phyloP scores from a whole-genome alignment of 1,284 basidiomycete genomes.

The Microbotryum lychnidis-dioicae region DNA sequence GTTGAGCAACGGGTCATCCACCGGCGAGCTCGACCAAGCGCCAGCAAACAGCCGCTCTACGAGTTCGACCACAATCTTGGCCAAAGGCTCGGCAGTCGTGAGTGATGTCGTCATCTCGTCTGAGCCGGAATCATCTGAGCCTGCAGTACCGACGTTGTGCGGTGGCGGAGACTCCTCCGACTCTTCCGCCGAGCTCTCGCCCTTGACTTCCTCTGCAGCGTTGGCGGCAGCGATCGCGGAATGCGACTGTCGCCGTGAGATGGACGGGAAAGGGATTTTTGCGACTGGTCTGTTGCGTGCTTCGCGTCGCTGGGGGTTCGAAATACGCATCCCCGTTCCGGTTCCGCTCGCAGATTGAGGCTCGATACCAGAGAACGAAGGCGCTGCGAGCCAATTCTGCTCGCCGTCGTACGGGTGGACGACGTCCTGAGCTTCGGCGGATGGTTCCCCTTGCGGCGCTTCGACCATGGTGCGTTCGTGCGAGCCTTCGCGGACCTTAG shows the following conservation, averaged over 20 bases:
- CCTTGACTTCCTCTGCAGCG: too few relatives aligned
- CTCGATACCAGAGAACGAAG: conserved; percentile 22
- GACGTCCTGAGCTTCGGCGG: background rate
- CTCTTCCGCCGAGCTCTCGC: background rate
- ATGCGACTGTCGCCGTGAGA: background rate
- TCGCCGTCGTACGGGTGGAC: conserved; percentile 16
- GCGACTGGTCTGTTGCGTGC: background rate
- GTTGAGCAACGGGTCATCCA: background rate
- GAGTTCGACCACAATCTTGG: conserved; percentile 15
- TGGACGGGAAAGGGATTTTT: background rate
- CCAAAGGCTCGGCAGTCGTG: conserved; percentile 14
- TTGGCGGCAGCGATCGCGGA: background rate
- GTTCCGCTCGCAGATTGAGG: conserved; percentile 18
- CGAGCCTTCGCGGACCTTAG: background rate
- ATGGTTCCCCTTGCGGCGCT: too few relatives aligned
- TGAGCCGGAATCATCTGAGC: background rate
- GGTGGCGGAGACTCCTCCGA: background rate
- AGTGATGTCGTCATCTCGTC: conserved; percentile 1
- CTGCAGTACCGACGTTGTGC: background rate
- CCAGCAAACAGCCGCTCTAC: conserved; percentile 22
- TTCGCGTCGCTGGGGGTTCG: conserved; percentile 8
- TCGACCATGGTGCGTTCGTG: conserved; percentile 13
- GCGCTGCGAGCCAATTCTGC: conserved; percentile 20
- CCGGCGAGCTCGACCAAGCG: background rate
- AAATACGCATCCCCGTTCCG: conserved; percentile 22